Percentiles rank a stretch among this genome's conserved stretches.
phyloP scores from a whole-genome alignment of 192 early-diverging fungal species.

The Thoreauomyces humboldtii region DNA sequence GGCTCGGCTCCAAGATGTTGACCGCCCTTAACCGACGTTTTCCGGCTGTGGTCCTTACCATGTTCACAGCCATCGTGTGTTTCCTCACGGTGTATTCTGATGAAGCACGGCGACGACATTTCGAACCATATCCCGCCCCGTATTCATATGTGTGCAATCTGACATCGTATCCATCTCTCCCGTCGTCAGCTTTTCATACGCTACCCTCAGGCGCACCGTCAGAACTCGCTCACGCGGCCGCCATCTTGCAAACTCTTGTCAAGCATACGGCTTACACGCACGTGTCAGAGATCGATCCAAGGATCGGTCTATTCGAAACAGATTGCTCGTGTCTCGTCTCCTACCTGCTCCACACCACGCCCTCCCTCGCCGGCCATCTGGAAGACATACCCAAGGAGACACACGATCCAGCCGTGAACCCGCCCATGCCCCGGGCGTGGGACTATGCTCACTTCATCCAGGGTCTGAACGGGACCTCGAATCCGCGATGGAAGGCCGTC shows the following conservation, averaged over 20 bases:
- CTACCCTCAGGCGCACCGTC: too few species aligned
- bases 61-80: too few species aligned
- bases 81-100: too few species aligned
- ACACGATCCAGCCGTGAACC: conserved; percentile 8
- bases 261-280: conserved; percentile 17
- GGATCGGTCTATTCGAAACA: conserved; percentile 3
- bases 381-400: conserved; percentile 18
- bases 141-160: too few species aligned
- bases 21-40: too few species aligned
- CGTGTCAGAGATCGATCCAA: conserved; percentile 13
- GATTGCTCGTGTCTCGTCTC: conserved; percentile 28
- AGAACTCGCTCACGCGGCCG: neutral
- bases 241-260: neutral
- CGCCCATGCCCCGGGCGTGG: conserved; percentile 23
- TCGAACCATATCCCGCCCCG: too few species aligned
- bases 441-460: conserved; percentile 16
- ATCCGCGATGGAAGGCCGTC: conserved; percentile 1
- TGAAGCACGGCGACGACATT: too few species aligned
- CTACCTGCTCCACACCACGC: conserved; percentile 6
- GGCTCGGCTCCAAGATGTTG: too few species aligned
- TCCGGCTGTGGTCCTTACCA: too few species aligned
- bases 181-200: too few species aligned
- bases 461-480: neutral
- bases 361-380: neutral
- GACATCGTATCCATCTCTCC: too few species aligned